Conservation (phyloP, 1,284 basidiomycete species). For the Ganoderma leucocontextum region DNA sequence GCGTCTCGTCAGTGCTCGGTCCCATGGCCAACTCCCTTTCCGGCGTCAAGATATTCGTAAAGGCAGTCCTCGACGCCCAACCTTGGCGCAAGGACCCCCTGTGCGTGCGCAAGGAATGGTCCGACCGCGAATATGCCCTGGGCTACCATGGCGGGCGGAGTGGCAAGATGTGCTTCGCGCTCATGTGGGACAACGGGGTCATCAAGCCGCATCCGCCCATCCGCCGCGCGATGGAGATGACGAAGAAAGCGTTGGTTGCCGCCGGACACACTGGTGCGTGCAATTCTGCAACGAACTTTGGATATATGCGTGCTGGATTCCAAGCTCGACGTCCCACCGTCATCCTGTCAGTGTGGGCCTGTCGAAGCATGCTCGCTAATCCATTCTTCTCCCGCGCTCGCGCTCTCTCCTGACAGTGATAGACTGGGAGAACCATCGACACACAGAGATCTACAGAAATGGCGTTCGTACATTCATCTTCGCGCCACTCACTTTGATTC, state of each 20-base stretch:
- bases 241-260: conserved; percentile 53
- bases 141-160: conserved; percentile 55
- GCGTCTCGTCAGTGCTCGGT: conserved; percentile 61
- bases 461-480: conserved; percentile 48
- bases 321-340: not conserved
- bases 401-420: conserved; percentile 49
- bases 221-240: conserved; percentile 54
- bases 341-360: not conserved
- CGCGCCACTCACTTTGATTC: not conserved
- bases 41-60: conserved; percentile 57
- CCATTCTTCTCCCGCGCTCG: conserved; percentile 9
- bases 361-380: not conserved
- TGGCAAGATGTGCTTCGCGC: conserved; percentile 50
- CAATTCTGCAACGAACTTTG: not conserved
- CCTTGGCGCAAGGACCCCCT: conserved; percentile 64
- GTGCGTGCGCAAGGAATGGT: conserved; percentile 58
- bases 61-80: conserved; percentile 51
- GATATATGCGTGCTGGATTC: not conserved
- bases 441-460: conserved; percentile 60
- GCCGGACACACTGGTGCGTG: conserved; percentile 56
- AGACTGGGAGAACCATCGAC: conserved; percentile 62
- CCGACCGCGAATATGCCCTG: conserved; percentile 49
- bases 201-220: conserved; percentile 61
- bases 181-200: conserved; percentile 58
- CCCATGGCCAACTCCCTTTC: conserved; percentile 58